Conservation (phyloP, 768 basidiomycete species). For the Ramaria sp. region DNA sequence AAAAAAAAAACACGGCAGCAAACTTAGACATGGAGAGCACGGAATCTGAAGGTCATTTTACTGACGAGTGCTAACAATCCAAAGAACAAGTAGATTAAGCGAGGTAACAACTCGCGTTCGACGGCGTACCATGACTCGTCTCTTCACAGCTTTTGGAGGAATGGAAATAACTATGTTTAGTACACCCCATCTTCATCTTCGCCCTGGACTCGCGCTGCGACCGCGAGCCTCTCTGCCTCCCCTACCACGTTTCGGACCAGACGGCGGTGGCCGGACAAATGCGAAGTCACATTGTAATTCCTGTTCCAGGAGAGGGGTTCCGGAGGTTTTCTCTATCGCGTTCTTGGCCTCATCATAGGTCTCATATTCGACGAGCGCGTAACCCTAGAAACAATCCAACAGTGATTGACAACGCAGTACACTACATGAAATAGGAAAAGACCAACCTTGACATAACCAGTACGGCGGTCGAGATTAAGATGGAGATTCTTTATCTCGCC, state of each 20-base stretch:
- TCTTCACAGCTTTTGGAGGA: not conserved
- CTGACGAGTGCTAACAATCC: too few relatives aligned
- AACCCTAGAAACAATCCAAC: slow-evolving; percentile 50
- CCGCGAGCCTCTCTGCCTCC: slow-evolving; percentile 46
- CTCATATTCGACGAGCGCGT: slow-evolving; percentile 96
- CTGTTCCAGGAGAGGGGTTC: slow-evolving; percentile 78
- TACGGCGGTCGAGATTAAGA: slow-evolving; percentile 91
- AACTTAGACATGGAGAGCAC: too few relatives aligned
- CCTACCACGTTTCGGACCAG: slow-evolving; percentile 71
- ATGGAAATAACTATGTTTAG: not conserved
- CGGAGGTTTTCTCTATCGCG: slow-evolving; percentile 85
- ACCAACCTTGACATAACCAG: slow-evolving; percentile 94
- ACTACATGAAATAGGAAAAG: not conserved
- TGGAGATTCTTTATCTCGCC: slow-evolving; percentile 98
- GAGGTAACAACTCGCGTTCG: too few relatives aligned
- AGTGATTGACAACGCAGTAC: not conserved
- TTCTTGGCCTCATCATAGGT: slow-evolving; percentile 89
- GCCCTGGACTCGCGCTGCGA: slow-evolving; percentile 73
- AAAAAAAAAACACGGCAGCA: too few relatives aligned
- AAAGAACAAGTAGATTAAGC: too few relatives aligned
- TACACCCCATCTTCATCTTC: slow-evolving; percentile 32
- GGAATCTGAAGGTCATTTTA: too few relatives aligned
- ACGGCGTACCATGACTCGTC: not conserved
- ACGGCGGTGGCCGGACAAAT: slow-evolving; percentile 76
- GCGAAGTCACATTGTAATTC: slow-evolving; percentile 83